These are phyloP conservation scores for Rhodotorula mucilaginosa DNA, from an alignment of 1,284 basidiomycete genomes.

Conservation along the genomic window DNA sequence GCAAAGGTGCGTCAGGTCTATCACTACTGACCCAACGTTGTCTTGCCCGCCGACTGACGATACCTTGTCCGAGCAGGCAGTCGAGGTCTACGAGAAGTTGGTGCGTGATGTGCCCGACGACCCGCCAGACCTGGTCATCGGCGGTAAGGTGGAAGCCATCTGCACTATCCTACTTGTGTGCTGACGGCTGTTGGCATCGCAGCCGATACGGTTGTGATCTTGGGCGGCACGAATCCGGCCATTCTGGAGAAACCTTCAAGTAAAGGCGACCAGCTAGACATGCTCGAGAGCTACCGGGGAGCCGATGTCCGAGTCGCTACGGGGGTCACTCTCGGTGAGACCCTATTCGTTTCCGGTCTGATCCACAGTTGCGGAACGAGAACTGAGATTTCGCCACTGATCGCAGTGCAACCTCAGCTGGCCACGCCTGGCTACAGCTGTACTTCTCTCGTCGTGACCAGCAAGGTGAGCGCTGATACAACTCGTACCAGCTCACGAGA, in stretches of 20 bases:
- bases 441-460: conserved; percentile 19
- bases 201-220: conserved; percentile 90
- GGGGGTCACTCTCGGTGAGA: conserved; percentile 70
- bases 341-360: background rate
- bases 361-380: background rate
- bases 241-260: conserved; percentile 83
- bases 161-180: background rate
- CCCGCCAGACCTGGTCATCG: conserved; percentile 89
- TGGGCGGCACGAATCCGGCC: conserved; percentile 59
- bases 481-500: background rate
- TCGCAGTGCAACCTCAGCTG: conserved; percentile 33
- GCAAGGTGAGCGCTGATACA: conserved; percentile 8
- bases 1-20: conserved; percentile 62
- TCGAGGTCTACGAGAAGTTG: conserved; percentile 85
- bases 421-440: conserved; percentile 36
- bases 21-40: background rate
- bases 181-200: background rate
- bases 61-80: conserved; percentile 54
- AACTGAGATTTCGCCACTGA: background rate
- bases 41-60: background rate
- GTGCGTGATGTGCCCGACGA: conserved; percentile 75
- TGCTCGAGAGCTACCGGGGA: conserved; percentile 84
- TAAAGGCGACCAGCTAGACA: conserved; percentile 79
- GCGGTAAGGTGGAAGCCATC: conserved; percentile 56
- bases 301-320: conserved; percentile 86